phyloP scores from a whole-genome alignment of 805 yeast species.

The Metschnikowia bowlesiae region DNA sequence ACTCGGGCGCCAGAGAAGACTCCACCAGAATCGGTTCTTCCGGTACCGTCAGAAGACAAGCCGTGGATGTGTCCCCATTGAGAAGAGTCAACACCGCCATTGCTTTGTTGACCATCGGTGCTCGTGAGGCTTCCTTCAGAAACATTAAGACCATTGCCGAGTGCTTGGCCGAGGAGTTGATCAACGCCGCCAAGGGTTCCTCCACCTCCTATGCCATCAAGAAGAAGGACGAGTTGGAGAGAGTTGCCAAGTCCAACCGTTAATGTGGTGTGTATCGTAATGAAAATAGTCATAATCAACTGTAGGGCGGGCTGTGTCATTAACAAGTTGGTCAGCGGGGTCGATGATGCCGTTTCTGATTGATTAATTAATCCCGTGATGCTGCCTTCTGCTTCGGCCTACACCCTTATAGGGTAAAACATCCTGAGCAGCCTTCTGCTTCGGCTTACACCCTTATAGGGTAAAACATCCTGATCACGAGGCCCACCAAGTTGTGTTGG shows the following conservation, averaged over 20 bases:
- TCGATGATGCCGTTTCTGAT: too few relatives aligned
- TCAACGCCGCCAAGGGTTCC: slow-evolving; percentile 99
- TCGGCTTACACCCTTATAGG: slow-evolving; percentile 12
- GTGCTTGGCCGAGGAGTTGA: slow-evolving; percentile 99
- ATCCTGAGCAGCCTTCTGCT: slow-evolving; percentile 8
- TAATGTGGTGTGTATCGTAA: slow-evolving; percentile 44
- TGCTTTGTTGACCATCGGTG: slow-evolving; percentile 97
- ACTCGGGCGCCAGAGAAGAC: slow-evolving; percentile 99
- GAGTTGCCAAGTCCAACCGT: slow-evolving; percentile 99
- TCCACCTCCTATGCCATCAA: slow-evolving; percentile 99
- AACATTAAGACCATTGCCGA: slow-evolving; percentile 99
- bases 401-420: slow-evolving; percentile 16
- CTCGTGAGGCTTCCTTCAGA: slow-evolving; percentile 99
- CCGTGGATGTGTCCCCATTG: slow-evolving; percentile 99
- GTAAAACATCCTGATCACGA: slow-evolving; percentile 13
- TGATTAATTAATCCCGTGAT: too few relatives aligned
- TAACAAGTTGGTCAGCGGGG: too few relatives aligned
- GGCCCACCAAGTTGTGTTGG: slow-evolving; percentile 1
- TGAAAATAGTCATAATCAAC: slow-evolving; percentile 20
- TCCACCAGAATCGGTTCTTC: slow-evolving; percentile 99
- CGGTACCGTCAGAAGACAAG: slow-evolving; percentile 99
- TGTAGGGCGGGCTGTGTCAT: background rate
- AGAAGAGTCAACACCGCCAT: slow-evolving; percentile 99
- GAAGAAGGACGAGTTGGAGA: slow-evolving; percentile 99
- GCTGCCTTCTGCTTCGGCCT: background rate